A percentile compares a stretch with the other conserved stretches of the same genome.
These are phyloP conservation scores for Alternaria postmessia DNA, from an alignment of 2,329 filamentous ascomycete species.

Conservation along the genomic window DNA sequence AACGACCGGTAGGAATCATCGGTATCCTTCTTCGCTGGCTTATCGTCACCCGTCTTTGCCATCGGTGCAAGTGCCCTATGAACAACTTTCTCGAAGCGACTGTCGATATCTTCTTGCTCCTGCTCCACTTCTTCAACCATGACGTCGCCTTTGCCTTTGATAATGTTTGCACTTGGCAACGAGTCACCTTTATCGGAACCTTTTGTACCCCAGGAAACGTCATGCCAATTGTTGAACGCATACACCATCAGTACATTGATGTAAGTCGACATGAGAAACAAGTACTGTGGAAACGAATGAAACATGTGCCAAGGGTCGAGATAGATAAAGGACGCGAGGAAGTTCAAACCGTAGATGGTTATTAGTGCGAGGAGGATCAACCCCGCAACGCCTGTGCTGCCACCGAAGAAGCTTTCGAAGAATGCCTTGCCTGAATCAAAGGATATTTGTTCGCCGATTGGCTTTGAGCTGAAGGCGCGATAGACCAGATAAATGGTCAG, in stretches of 20 bases:
- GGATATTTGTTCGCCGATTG: background rate
- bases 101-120: slow-evolving; percentile 97
- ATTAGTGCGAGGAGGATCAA: slow-evolving; percentile 93
- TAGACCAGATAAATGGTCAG: slow-evolving; percentile 88
- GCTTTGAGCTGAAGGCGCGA: slow-evolving; percentile 79
- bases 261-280: slow-evolving; percentile 93
- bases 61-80: slow-evolving; percentile 90
- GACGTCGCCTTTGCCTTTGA: slow-evolving; percentile 70
- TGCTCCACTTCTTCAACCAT: slow-evolving; percentile 94
- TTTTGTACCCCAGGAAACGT: slow-evolving; percentile 99
- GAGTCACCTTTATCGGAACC: slow-evolving; percentile 71
- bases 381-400: slow-evolving; percentile 73
- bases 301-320: slow-evolving; percentile 99
- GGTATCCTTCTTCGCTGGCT: slow-evolving; percentile 83
- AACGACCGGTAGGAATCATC: slow-evolving; percentile 99
- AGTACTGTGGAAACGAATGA: slow-evolving; percentile 94
- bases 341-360: slow-evolving; percentile 97
- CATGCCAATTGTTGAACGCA: slow-evolving; percentile 99
- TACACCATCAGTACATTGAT: slow-evolving; percentile 99
- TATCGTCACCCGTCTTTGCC: slow-evolving; percentile 68
- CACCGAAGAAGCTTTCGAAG: slow-evolving; percentile 53
- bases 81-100: slow-evolving; percentile 94
- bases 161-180: slow-evolving; percentile 76
- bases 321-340: slow-evolving; percentile 95
- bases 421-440: background rate